phyloP scores from a whole-genome alignment of 805 yeast species.

The Phaffomyces opuntiae region DNA sequence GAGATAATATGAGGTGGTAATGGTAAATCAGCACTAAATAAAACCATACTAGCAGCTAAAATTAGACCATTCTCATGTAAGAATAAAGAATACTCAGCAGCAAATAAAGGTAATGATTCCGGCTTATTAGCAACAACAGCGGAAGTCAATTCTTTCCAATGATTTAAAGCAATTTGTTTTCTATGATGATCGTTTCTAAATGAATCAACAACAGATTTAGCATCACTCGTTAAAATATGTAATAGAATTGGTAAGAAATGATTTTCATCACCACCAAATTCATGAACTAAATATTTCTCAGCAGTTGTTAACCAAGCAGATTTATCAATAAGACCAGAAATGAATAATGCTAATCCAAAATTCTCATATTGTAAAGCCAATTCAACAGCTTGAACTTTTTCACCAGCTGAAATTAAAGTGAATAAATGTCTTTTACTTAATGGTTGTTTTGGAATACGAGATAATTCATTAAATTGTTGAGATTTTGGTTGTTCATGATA shows the following conservation, averaged over 20 bases:
- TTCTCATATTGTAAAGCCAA: conserved; percentile 56
- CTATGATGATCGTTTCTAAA: conserved; percentile 33
- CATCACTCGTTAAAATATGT: conserved; percentile 58
- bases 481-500: conserved; percentile 10
- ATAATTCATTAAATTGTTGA: conserved; percentile 1
- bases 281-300: conserved; percentile 47
- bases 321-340: conserved; percentile 61
- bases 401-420: conserved; percentile 64
- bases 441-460: conserved; percentile 18
- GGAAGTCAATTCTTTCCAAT: conserved; percentile 45
- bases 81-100: conserved; percentile 45
- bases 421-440: conserved; percentile 28
- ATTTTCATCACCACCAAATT: conserved; percentile 34
- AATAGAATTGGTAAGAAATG: conserved; percentile 47
- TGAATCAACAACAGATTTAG: conserved; percentile 44
- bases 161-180: conserved; percentile 40
- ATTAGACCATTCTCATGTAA: conserved; percentile 28
- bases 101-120: conserved; percentile 31
- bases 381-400: conserved; percentile 57
- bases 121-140: conserved; percentile 31
- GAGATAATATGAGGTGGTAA: conserved; percentile 23
- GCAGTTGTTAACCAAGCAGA: conserved; percentile 54
- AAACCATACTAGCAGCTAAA: conserved; percentile 38
- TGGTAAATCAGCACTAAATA: conserved; percentile 41
- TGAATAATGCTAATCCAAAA: conserved; percentile 70